Percentiles rank a stretch among this genome's conserved stretches.
phyloP scores from a whole-genome alignment of 2,329 filamentous ascomycete genomes.

The Pestalotiopsis fici region DNA sequence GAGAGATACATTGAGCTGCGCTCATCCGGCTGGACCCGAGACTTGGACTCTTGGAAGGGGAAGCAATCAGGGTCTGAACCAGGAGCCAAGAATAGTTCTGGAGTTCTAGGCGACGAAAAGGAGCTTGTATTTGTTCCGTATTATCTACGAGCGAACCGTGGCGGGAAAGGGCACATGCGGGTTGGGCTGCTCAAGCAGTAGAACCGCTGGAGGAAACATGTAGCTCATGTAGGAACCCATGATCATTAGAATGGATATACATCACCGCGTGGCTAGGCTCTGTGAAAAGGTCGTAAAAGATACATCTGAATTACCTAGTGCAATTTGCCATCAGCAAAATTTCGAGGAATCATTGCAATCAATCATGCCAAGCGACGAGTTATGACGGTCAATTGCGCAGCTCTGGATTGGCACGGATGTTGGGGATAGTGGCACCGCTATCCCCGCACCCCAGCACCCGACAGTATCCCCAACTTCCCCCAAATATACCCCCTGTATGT shows the following conservation, averaged over 20 bases:
- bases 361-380: no score
- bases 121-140: conserved; percentile 55
- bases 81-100: neutral
- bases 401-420: no score
- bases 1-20: conserved; percentile 28
- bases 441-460: neutral
- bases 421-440: neutral
- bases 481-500: conserved; percentile 11
- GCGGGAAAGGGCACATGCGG: conserved; percentile 55
- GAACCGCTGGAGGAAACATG: neutral
- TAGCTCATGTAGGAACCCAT: neutral
- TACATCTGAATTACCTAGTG: no score
- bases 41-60: conserved; percentile 9
- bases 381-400: no score
- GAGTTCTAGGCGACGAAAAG: conserved; percentile 3
- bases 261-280: no score
- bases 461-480: neutral
- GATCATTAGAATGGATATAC: no score
- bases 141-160: conserved; percentile 54
- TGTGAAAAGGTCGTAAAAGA: no score
- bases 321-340: no score
- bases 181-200: conserved; percentile 36
- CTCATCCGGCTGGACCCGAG: neutral
- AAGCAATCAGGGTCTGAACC: conserved; percentile 14
- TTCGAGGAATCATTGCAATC: no score